Evolutionary conservation across 768 basidiomycete genomes (phyloP), one percentile per base, ranked within the genome.

Genomic region (Serpula lacrymans): DNA sequence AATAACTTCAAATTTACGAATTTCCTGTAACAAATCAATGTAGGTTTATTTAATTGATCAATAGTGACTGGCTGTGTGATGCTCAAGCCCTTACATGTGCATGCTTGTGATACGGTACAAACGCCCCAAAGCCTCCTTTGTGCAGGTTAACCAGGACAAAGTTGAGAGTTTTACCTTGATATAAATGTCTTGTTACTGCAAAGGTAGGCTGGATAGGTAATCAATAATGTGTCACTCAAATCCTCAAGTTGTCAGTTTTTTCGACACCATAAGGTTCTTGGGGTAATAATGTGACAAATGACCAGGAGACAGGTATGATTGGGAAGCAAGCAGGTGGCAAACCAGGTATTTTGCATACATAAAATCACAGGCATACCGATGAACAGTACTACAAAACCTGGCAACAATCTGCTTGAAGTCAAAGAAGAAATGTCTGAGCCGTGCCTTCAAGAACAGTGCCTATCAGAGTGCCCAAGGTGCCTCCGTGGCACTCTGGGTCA

Each of bases 351-450:
- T 8, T 24, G 22, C 0, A 7, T 12, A 0, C 46, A 22, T 2
- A 67, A 29, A 18, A 64, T 56, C 1, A 67, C 57, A 0, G 58
- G 60, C 60, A 64, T 64, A 0, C 57, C 63, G 12, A 36, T 42
- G 45, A 45, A 60, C 1, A 65, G 17, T 0, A 49, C 45, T 11
- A 64, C 14, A 31, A 42, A 39, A 2, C 54, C 49, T 14, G 60
- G 62, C 0, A 59, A 37, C 13, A 42, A 32, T 25, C 48, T 14
- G 0, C 29, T 18, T 6, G 35, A 31, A 5, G n/a, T 20, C 1
- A 29, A n/a, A 0, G 22, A 18, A 3, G 5, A 1, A 1, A 34
- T 6, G 25, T 46, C n/a, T n/a, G n/a, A n/a, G n/a, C n/a, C n/a
- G n/a, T n/a, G n/a, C n/a, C n/a, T n/a, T n/a, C n/a, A n/a, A n/a